Evolutionary conservation across 768 basidiomycete species (phyloP).

Genomic region (Rhodotorula diobovata): DNA sequence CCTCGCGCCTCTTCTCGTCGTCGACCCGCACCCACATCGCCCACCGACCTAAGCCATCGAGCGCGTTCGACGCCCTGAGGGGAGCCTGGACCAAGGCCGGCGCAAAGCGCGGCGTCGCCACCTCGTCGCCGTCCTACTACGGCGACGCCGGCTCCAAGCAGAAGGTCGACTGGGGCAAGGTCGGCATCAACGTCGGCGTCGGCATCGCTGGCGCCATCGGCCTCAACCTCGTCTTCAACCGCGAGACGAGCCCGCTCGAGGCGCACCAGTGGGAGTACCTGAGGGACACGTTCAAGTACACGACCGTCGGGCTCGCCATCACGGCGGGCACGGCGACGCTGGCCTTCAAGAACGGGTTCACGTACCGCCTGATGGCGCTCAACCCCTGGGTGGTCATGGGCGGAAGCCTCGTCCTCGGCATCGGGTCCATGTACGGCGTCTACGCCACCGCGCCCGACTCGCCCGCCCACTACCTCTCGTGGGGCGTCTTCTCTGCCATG

Average conservation of each 20-base stretch:
- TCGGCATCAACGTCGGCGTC: slow-evolving; percentile 28
- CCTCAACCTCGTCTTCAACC: slow-evolving; percentile 38
- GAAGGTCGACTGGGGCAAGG: slow-evolving; percentile 23
- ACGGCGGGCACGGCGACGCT: slow-evolving; percentile 65
- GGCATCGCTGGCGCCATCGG: slow-evolving; percentile 26
- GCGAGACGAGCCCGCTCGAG: slow-evolving; percentile 29
- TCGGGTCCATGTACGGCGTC: slow-evolving; percentile 79
- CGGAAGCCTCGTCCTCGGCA: slow-evolving; percentile 54
- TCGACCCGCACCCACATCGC: background rate
- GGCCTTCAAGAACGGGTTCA: slow-evolving; percentile 28
- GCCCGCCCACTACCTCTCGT: slow-evolving; percentile 57
- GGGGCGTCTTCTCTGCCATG: slow-evolving; percentile 63
- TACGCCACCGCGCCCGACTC: slow-evolving; percentile 74
- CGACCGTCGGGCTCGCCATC: slow-evolving; percentile 69
- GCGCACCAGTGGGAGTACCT: slow-evolving; percentile 26
- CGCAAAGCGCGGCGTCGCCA: background rate
- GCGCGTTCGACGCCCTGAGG: background rate
- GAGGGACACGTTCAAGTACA: slow-evolving; percentile 56
- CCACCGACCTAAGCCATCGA: background rate
- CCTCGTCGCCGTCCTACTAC: background rate
- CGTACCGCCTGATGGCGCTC: slow-evolving; percentile 32
- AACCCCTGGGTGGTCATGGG: slow-evolving; percentile 43
- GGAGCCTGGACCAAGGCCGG: background rate
- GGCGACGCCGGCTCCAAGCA: background rate
- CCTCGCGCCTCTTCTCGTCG: slow-evolving; percentile 1